Evolutionary conservation across 1,139 yeast genomes (phyloP).

Genomic region (Debaryomyces sp.): DNA sequence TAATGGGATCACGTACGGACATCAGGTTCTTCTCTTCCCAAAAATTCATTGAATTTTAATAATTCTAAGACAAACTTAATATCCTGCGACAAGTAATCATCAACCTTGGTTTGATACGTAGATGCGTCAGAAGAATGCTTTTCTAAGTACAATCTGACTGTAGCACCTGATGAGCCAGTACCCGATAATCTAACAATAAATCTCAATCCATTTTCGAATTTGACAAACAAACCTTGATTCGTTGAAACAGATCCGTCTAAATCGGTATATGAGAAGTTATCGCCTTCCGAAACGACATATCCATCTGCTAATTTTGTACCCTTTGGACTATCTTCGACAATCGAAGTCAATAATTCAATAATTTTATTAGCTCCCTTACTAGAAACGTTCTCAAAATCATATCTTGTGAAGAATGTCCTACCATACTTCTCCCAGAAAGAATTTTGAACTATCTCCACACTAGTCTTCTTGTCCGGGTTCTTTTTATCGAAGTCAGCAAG

Average conservation of each 20-base stretch:
- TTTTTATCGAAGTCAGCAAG: conserved; percentile 75
- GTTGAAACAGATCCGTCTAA: conserved; percentile 88
- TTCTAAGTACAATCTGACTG: conserved; percentile 91
- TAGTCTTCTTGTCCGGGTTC: conserved; percentile 55
- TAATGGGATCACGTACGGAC: conserved; percentile 64
- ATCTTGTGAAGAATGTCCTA: conserved; percentile 96
- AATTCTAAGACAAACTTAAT: conserved; percentile 65
- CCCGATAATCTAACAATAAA: conserved; percentile 93
- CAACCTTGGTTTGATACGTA: conserved; percentile 58
- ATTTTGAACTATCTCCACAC: conserved; percentile 78
- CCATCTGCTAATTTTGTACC: conserved; percentile 49
- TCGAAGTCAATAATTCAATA: conserved; percentile 54
- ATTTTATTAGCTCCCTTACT: conserved; percentile 75
- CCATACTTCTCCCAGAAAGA: conserved; percentile 94
- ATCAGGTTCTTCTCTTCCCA: conserved; percentile 87
- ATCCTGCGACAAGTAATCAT: conserved; percentile 66
- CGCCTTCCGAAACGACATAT: conserved; percentile 69
- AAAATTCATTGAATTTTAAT: conserved; percentile 69
- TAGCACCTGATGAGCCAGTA: conserved; percentile 98
- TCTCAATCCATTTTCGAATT: conserved; percentile 80
- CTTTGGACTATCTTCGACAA: conserved; percentile 39
- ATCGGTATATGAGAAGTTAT: conserved; percentile 90
- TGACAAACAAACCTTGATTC: conserved; percentile 92
- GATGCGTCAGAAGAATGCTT: conserved; percentile 68
- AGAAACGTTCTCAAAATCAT: conserved; percentile 86